Conservation (phyloP, 2,329 filamentous ascomycete species). For the Colletotrichum navitas region DNA sequence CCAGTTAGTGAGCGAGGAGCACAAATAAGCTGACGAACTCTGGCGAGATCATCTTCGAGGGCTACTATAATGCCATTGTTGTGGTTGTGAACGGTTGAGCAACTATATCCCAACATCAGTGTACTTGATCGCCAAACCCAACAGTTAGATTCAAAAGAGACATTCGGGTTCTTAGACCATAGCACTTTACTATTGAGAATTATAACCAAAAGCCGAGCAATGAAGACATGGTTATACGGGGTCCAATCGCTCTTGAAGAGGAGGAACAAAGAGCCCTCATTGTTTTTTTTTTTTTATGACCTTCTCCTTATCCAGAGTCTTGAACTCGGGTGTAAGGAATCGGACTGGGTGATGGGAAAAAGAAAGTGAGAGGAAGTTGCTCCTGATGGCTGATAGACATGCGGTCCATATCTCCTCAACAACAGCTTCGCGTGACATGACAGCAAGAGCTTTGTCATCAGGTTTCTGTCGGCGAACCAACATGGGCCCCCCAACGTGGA, state of each 20-base stretch:
- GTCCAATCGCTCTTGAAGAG: too few species aligned
- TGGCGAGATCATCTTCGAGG: too few species aligned
- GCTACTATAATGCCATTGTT: neutral
- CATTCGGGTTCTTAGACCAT: neutral
- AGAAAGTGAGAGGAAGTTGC: too few species aligned
- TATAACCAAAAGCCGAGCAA: neutral
- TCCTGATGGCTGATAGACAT: rapidly evolving
- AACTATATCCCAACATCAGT: neutral
- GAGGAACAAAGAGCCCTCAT: too few species aligned
- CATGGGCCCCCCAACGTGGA: neutral
- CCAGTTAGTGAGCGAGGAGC: too few species aligned
- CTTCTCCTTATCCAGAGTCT: too few species aligned
- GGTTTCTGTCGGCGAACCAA: neutral
- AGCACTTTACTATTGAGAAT: neutral
- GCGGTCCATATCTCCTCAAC: neutral
- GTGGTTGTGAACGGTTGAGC: neutral
- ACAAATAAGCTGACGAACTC: too few species aligned
- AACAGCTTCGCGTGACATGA: neutral
- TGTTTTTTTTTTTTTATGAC: too few species aligned
- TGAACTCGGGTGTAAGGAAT: too few species aligned
- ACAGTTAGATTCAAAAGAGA: neutral
- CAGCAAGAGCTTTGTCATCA: neutral
- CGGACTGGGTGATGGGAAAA: too few species aligned
- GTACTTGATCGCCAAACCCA: neutral
- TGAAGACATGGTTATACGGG: too few species aligned